A percentile compares a stretch with the other conserved stretches of the same genome.
phyloP scores from a whole-genome alignment of 768 basidiomycete genomes.

The Suillus occidentalis region DNA sequence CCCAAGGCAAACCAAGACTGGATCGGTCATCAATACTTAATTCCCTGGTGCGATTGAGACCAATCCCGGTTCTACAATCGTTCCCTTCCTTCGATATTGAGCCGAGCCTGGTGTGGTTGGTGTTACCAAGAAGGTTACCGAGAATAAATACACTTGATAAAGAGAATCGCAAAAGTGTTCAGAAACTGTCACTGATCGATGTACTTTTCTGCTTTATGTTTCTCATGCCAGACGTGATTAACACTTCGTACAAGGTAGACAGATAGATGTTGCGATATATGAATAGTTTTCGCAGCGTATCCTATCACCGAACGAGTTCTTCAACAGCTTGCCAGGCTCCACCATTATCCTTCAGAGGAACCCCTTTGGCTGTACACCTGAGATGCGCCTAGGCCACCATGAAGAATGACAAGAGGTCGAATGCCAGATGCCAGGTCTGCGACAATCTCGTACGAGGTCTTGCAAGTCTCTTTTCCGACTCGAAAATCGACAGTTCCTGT shows the following conservation, averaged over 20 bases:
- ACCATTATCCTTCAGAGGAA: no score
- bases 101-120: slow-evolving; percentile 83
- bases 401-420: slow-evolving; percentile 42
- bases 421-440: slow-evolving; percentile 36
- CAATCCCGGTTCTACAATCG: slow-evolving; percentile 95
- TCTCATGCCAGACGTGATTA: not conserved
- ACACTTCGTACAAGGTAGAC: not conserved
- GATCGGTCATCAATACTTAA: slow-evolving; percentile 91
- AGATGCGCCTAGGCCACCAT: no score
- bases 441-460: slow-evolving; percentile 45
- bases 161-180: not conserved
- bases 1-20: slow-evolving; percentile 93
- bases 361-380: no score
- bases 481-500: slow-evolving; percentile 23
- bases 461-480: slow-evolving; percentile 24
- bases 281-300: not conserved
- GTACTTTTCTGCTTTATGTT: not conserved
- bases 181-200: not conserved
- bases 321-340: not conserved
- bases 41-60: slow-evolving; percentile 95
- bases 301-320: not conserved
- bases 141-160: slow-evolving; percentile 23
- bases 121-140: no score
- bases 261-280: not conserved
- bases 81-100: slow-evolving; percentile 94